phyloP scores from a whole-genome alignment of 306 rosid species.

The Sophora flavescens region DNA sequence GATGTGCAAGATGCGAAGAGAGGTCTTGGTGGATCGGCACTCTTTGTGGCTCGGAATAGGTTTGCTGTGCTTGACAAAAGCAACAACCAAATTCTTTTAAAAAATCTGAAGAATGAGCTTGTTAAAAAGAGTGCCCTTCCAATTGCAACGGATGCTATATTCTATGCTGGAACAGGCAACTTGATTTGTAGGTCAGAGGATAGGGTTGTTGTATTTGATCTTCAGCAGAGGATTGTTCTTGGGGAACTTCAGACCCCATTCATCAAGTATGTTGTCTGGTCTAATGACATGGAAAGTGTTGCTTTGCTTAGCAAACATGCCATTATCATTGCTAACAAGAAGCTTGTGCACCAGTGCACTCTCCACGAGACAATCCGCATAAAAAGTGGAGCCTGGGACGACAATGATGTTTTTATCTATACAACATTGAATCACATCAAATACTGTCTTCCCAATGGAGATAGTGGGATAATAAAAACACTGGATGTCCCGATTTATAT shows the following conservation, averaged over 20 bases:
- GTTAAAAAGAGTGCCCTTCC: conserved; percentile 70
- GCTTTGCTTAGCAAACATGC: conserved; percentile 88
- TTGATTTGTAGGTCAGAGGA: conserved; percentile 76
- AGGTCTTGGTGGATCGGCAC: conserved; percentile 78
- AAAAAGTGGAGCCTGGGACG: conserved; percentile 87
- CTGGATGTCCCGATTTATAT: conserved; percentile 80
- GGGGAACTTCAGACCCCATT: conserved; percentile 78
- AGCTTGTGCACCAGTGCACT: conserved; percentile 81
- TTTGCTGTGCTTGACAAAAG: conserved; percentile 79
- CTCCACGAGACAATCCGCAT: conserved; percentile 85
- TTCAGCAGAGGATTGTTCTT: conserved; percentile 69
- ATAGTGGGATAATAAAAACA: conserved; percentile 75
- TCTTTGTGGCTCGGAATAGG: conserved; percentile 76
- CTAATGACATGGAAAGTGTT: conserved; percentile 71
- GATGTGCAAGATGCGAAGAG: conserved; percentile 74
- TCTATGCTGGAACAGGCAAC: conserved; percentile 80
- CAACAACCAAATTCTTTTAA: conserved; percentile 63
- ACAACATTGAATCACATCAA: conserved; percentile 78
- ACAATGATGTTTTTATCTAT: conserved; percentile 76
- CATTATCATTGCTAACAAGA: conserved; percentile 68
- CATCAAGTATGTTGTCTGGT: conserved; percentile 75
- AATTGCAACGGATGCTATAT: conserved; percentile 66
- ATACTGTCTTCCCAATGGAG: conserved; percentile 79
- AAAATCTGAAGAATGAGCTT: conserved; percentile 68
- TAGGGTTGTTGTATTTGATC: conserved; percentile 69